phyloP scores from a whole-genome alignment of 2,329 filamentous ascomycete genomes.

The Aspergillus sclerotialis region DNA sequence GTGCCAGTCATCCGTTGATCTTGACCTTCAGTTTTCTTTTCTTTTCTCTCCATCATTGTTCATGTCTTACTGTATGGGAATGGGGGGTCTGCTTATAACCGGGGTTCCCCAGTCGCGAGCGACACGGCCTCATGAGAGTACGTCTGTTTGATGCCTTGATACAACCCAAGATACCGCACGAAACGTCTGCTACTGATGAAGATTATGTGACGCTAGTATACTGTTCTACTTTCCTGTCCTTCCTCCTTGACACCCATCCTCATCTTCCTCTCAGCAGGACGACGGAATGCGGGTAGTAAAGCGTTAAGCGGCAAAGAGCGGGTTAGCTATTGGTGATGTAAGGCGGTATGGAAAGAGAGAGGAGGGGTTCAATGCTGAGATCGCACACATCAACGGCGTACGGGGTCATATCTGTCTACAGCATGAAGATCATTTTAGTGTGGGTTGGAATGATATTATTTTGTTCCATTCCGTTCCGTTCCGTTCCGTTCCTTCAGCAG shows the following conservation, averaged over 20 bases:
- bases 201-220: slow-evolving; percentile 1
- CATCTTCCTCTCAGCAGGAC: too few relatives aligned
- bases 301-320: too few relatives aligned
- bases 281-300: too few relatives aligned
- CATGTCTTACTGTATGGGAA: slow-evolving; percentile 8
- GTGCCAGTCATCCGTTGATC: slow-evolving; percentile 1
- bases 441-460: slow-evolving; percentile 8
- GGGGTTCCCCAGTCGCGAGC: slow-evolving; percentile 13
- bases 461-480: too few relatives aligned
- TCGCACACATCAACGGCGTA: slow-evolving; percentile 20
- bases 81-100: slow-evolving; percentile 8
- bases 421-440: slow-evolving; percentile 11
- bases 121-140: slow-evolving; percentile 17
- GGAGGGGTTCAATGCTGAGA: slow-evolving; percentile 3
- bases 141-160: slow-evolving; percentile 25
- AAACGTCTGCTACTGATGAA: slow-evolving; percentile 29
- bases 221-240: slow-evolving; percentile 1
- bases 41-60: slow-evolving; percentile 4
- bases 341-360: slow-evolving; percentile 1
- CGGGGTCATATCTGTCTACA: slow-evolving; percentile 13
- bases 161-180: slow-evolving; percentile 30
- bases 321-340: too few relatives aligned
- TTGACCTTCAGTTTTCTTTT: background rate
- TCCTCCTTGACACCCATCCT: background rate
- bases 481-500: slow-evolving; percentile 9